These are phyloP conservation scores for Myriosclerotinia curreyana DNA, from an alignment of 2,329 filamentous ascomycete genomes.

Conservation along the genomic window DNA sequence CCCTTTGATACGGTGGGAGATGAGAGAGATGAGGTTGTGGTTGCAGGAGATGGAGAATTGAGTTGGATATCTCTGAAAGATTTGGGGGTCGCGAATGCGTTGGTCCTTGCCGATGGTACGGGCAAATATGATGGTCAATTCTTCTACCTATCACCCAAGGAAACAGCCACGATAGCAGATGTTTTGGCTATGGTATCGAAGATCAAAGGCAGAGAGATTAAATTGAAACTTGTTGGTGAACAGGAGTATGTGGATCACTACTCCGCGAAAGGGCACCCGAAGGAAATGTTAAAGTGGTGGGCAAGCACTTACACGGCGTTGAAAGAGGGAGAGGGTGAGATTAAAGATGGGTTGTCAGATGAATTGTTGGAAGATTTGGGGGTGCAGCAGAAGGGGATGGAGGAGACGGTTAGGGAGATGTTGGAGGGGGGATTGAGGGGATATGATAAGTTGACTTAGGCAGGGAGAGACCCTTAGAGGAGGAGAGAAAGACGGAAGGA, in stretches of 20 bases:
- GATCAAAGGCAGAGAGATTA: not conserved
- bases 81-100: constrained; percentile 30
- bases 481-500: too few species aligned
- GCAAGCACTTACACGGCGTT: constrained; percentile 3
- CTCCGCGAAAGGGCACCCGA: not conserved
- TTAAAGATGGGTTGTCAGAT: not conserved
- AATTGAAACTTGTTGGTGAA: not conserved
- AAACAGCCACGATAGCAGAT: not conserved
- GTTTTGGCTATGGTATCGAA: not conserved
- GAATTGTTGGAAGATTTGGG: constrained; percentile 4
- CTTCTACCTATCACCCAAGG: constrained; percentile 3
- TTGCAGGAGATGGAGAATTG: constrained; percentile 33
- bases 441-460: not conserved
- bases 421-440: not conserved
- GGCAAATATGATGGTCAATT: constrained; percentile 14
- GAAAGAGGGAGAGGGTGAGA: not conserved
- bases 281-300: constrained; percentile 17
- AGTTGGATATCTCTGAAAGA: constrained; percentile 34
- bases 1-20: constrained; percentile 28
- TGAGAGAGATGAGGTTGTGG: constrained; percentile 29
- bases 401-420: constrained; percentile 2
- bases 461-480: too few species aligned
- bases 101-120: constrained; percentile 27
- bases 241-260: constrained; percentile 5
- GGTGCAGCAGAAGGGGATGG: constrained; percentile 1